Base-by-base conservation (phyloP, 495 filamentous ascomycete genomes). In the Acidiella bohemica region DNA sequence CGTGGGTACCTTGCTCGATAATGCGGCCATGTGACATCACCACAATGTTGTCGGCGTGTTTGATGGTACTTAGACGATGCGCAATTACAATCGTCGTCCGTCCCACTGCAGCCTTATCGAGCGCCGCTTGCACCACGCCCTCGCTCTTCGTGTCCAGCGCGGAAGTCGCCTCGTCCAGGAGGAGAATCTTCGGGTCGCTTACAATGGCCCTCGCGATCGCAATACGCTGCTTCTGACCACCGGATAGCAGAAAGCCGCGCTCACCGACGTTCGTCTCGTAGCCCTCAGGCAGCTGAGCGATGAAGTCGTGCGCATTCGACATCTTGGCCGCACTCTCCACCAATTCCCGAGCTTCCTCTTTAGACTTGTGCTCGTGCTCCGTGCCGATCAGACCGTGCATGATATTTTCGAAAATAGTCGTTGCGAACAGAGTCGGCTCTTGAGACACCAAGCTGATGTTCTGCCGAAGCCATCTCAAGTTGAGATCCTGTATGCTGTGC, bases 221-320 rank as follows among this genome's bases (percentile, higher is more conserved):
- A 57, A 95, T 90, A 44, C 90, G 82, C 57, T 97, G 90, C 58
- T 94, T 95, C 62, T 97, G 90, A 20, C 90, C 90, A 58, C 90
- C 90, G 39, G 80, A 87, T 25, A 97, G 68, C 28, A 94, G 60
- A 59, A 93, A 93, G 10, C 90, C 90, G 31, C 90, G 80, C 59
- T 96, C 88, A 38, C 90, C 90, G 36, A 97, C 90, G 47, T 92
- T 82, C 0, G 90, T 96, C 51, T 94, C 76, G 53, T 94, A 95
- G 1, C 80, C 78, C 56, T 95, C 81, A 0, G 90, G 88, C 4
- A 96, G 65, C n/a, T 64, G 62, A 11, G 60, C 72, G 51, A 97
- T 76, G 55, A 96, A 96, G 40, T 88, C 85, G 50, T 94, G 86
- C 2, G 87, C 88, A 53, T 94, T 95, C 24, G 90, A 78, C 74